Conservation (phyloP, 345 rosid species). For the Linum usitatissimum region DNA sequence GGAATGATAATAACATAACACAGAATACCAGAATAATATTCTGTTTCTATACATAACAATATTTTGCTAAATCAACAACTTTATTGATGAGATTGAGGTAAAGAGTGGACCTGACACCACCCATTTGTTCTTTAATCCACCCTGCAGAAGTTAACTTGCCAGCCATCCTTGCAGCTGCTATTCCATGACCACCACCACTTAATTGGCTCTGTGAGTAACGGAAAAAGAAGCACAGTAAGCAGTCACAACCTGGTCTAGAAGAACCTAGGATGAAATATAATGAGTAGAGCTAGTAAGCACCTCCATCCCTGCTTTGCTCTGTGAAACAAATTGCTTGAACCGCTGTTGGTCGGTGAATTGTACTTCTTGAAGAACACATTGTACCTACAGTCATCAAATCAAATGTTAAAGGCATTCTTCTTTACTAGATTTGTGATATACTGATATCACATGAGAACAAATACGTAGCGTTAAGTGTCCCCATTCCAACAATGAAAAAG, state of each 20-base stretch:
- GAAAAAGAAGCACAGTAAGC: background rate
- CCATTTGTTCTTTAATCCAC: background rate
- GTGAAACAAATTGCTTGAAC: conserved; percentile 93
- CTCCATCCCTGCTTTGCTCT: conserved; percentile 98
- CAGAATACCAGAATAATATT: too few relatives aligned
- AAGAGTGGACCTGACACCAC: background rate
- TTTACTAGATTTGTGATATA: background rate
- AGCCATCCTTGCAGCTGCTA: background rate
- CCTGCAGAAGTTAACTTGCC: background rate
- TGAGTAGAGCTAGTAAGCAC: conserved; percentile 25
- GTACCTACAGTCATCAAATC: conserved; percentile 38
- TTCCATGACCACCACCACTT: background rate
- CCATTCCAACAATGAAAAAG: background rate
- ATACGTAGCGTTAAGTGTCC: too few relatives aligned
- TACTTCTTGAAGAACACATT: conserved; percentile 83
- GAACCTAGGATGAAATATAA: conserved; percentile 3
- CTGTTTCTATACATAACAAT: too few relatives aligned
- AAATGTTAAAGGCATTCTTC: conserved; percentile 3
- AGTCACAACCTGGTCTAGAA: background rate
- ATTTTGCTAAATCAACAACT: too few relatives aligned
- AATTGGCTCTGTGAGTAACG: background rate
- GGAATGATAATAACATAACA: too few relatives aligned
- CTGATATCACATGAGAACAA: background rate
- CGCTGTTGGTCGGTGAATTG: conserved; percentile 90
- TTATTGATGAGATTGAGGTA: background rate